Base-by-base conservation (phyloP, 2,329 filamentous ascomycete genomes). In the Aspergillus eucalypticola region DNA sequence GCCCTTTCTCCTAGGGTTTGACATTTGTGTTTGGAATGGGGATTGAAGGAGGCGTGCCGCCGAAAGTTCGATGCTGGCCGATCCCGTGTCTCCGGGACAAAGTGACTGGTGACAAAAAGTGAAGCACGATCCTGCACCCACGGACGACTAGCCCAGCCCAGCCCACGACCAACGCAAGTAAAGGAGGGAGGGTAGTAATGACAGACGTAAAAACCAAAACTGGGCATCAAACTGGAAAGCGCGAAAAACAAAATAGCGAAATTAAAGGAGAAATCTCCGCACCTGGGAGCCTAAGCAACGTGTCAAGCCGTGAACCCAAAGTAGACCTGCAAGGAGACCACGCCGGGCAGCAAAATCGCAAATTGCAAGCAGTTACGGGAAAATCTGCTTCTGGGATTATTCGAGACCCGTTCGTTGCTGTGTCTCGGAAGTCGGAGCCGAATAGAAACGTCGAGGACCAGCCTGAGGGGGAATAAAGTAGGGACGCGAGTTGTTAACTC, bases 281-380 rank as follows among this genome's bases (percentile, higher is more conserved):
- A 66, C 65, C 62, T 66, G 56, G 46, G 35, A 56, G 55, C 42
- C 46, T 50, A 60, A 52, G 54, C 59, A 64, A 65, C 61, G 66
- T 61, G 61, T 66, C 62, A 62, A 59, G 60, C 58, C 60, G 57
- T 49, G 52, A 55, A 49, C 58, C 55, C 41, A 49, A 60, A 19
- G 41, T 56, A 62, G 42, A 61, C 53, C 66, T 67, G 66, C 66
- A 67, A 67, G 66, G 66, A 66, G 62, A 59, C 42, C 57, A 39
- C 39, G 50, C 35, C 42, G 44, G 60, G 51, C 54, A 51, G 44
- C 58, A 51, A 54, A 49, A 38, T 52, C 41, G 35, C 11, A 35
- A 35, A 35, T 35, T 35, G 32, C 32, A 50, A 50, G 27, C 44
- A 42, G 56, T 51, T 41, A 50, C 29, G 23, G 56, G 32, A 13